A percentile compares a stretch with the other conserved stretches of the same genome.
phyloP scores from a whole-genome alignment of 148 eudicot species.

The Spergularia bocconei region DNA sequence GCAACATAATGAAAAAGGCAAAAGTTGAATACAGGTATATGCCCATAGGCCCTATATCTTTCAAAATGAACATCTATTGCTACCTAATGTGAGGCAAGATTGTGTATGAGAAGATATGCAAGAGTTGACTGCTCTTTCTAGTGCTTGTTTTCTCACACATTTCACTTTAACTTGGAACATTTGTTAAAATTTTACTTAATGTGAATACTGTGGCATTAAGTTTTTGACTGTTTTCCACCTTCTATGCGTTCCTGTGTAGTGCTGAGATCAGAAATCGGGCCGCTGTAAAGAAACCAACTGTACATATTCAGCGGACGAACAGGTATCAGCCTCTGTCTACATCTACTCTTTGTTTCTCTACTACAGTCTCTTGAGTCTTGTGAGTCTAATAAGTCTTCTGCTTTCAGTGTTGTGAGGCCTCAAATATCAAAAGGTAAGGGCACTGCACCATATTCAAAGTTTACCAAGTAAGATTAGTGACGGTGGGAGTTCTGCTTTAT shows the following conservation, averaged over 20 bases:
- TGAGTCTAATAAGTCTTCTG: not conserved
- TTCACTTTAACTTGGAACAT: conserved; percentile 10
- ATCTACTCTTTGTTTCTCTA: not conserved
- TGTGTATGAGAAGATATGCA: not conserved
- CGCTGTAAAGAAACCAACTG: conserved; percentile 23
- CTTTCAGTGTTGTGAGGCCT: conserved; percentile 19
- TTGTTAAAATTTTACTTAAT: not conserved
- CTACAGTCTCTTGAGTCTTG: not conserved
- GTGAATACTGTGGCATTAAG: not conserved
- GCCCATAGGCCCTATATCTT: not conserved
- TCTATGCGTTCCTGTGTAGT: conserved; percentile 13
- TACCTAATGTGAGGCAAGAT: not conserved
- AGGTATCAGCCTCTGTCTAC: conserved; percentile 14
- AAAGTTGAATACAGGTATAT: conserved; percentile 71
- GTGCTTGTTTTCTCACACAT: not conserved
- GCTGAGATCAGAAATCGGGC: conserved; percentile 33
- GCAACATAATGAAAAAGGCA: conserved; percentile 86
- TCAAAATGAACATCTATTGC: not conserved
- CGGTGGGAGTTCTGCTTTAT: not conserved
- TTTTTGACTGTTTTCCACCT: not conserved
- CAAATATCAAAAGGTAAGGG: conserved; percentile 23
- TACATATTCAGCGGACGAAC: conserved; percentile 29
- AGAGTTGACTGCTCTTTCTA: not conserved
- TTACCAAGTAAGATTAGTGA: conserved; percentile 25
- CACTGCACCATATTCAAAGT: conserved; percentile 8